Percentiles rank a stretch among this genome's conserved stretches.
These are phyloP conservation scores for Skeletonema grethae DNA, from an alignment of 108 stramenopile genomes.

Conservation along the genomic window DNA sequence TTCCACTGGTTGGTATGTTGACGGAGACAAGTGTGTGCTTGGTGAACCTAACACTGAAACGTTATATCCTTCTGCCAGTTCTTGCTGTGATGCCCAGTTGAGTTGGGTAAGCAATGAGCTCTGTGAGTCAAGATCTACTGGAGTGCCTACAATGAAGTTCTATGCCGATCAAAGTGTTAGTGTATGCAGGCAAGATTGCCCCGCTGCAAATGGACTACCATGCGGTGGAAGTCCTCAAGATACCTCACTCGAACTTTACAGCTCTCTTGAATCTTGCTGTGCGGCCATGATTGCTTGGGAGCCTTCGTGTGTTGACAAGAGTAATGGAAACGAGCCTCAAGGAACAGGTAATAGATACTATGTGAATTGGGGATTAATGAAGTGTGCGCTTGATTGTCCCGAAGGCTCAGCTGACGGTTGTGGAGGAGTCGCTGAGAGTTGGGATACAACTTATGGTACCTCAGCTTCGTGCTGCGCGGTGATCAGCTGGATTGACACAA, in stretches of 20 bases:
- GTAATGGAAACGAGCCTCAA: slow-evolving; percentile 9
- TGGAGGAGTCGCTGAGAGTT: background rate
- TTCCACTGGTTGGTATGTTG: background rate
- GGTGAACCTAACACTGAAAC: background rate
- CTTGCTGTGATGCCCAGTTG: slow-evolving; percentile 3
- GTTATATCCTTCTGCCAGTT: slow-evolving; percentile 2
- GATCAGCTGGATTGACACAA: slow-evolving; percentile 8
- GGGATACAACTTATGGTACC: slow-evolving; percentile 5
- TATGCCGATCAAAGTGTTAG: slow-evolving; percentile 11
- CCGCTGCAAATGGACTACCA: slow-evolving; percentile 3
- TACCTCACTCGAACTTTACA: background rate
- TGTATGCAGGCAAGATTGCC: slow-evolving; percentile 17
- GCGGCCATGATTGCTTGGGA: slow-evolving; percentile 11
- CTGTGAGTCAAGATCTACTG: slow-evolving; percentile 15
- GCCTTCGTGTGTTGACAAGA: slow-evolving; percentile 14
- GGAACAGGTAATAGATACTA: slow-evolving; percentile 6
- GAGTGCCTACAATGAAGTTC: slow-evolving; percentile 14
- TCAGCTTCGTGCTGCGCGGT: background rate
- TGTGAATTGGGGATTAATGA: background rate
- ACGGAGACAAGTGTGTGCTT: slow-evolving; percentile 1
- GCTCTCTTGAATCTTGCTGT: slow-evolving; percentile 9
- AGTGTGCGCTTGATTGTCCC: slow-evolving; percentile 19
- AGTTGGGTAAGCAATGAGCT: slow-evolving; percentile 10
- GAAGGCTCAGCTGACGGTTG: slow-evolving; percentile 12
- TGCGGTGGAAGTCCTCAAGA: slow-evolving; percentile 12